phyloP scores from a whole-genome alignment of 768 basidiomycete species.

The Sporobolomyces pararoseus region DNA sequence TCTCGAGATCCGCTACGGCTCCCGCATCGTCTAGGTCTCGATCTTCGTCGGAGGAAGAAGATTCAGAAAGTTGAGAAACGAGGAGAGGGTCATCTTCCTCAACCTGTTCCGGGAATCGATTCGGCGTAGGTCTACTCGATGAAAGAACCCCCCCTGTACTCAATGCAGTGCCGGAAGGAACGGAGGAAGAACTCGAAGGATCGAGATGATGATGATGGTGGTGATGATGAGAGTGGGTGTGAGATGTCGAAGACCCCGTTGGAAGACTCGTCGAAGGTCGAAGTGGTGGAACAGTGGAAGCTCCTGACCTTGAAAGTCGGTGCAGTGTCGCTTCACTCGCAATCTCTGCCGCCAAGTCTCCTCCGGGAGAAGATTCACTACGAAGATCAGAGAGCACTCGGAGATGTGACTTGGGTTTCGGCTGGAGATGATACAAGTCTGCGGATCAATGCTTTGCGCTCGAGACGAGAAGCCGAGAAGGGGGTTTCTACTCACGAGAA shows the following conservation, averaged over 20 bases:
- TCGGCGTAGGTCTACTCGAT: constrained; percentile 20
- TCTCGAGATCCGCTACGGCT: constrained; percentile 1
- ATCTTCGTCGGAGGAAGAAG: constrained; percentile 5
- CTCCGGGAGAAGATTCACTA: constrained; percentile 28
- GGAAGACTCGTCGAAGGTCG: constrained; percentile 11
- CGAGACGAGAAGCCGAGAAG: background rate
- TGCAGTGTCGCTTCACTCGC: constrained; percentile 43
- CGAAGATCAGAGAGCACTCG: constrained; percentile 37
- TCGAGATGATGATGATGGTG: constrained; percentile 5
- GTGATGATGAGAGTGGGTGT: constrained; percentile 1
- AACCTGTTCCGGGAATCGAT: constrained; percentile 34
- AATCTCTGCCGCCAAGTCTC: constrained; percentile 40
- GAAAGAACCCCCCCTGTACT: background rate
- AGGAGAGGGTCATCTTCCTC: constrained; percentile 8
- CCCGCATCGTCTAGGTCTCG: constrained; percentile 1
- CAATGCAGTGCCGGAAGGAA: background rate
- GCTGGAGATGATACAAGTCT: constrained; percentile 23
- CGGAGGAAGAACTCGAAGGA: background rate
- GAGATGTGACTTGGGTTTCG: constrained; percentile 44
- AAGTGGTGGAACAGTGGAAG: constrained; percentile 25
- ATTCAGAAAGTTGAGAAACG: background rate
- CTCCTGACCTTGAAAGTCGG: constrained; percentile 33
- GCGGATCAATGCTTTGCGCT: no score
- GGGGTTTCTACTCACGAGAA: constrained; percentile 21
- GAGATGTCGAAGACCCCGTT: background rate